Conservation (phyloP, 2,329 filamentous ascomycete species). For the Xylariales sp. region DNA sequence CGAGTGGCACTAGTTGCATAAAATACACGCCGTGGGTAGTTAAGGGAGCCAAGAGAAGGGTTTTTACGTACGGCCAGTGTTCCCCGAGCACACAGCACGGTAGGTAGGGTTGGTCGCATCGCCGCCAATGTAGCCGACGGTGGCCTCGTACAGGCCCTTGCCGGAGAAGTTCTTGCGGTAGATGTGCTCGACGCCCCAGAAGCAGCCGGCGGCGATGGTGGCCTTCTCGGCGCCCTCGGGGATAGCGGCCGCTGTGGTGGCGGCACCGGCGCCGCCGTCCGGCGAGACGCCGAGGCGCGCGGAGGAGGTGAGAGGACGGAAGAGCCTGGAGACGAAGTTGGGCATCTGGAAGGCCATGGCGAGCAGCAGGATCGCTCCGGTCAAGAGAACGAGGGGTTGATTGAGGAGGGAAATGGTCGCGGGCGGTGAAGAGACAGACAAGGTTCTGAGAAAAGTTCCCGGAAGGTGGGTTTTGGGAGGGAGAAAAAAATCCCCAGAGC, state of each 20-base stretch:
- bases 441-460: no score
- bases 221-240: constrained; percentile 73
- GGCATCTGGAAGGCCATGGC: constrained; percentile 39
- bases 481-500: no score
- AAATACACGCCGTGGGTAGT: no score
- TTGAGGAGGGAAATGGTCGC: no score
- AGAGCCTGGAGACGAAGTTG: constrained; percentile 56
- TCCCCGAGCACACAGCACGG: constrained; percentile 74
- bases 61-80: constrained; percentile 71
- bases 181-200: constrained; percentile 97
- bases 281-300: constrained; percentile 50
- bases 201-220: constrained; percentile 90
- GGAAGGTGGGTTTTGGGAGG: no score
- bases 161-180: constrained; percentile 80
- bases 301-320: constrained; percentile 55
- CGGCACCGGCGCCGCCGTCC: constrained; percentile 34
- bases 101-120: constrained; percentile 72
- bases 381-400: constrained; percentile 1
- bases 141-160: constrained; percentile 83
- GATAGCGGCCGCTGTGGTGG: constrained; percentile 38
- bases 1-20: no score
- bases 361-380: constrained; percentile 5
- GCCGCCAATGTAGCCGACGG: constrained; percentile 91
- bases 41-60: constrained; percentile 1
- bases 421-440: no score